phyloP scores from a whole-genome alignment of 257 asterid genomes.

The Forsythia viridissima region DNA sequence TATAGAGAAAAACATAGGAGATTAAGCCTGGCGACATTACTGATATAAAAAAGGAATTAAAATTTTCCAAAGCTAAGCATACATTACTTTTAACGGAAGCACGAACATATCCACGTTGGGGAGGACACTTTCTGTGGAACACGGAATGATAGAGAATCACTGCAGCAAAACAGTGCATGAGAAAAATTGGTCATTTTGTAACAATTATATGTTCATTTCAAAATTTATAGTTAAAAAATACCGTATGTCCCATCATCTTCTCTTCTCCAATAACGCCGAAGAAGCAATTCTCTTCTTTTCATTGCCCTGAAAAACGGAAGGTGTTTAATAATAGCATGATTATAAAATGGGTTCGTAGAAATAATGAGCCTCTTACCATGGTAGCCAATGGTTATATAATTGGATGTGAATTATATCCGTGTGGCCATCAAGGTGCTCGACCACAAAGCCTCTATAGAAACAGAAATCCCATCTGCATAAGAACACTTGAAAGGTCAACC shows the following conservation, averaged over 20 bases:
- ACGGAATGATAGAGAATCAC: slow-evolving; percentile 90
- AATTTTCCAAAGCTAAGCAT: slow-evolving; percentile 41
- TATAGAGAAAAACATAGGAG: neutral
- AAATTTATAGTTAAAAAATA: slow-evolving; percentile 23
- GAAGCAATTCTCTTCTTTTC: slow-evolving; percentile 79
- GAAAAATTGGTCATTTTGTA: neutral
- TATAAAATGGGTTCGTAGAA: slow-evolving; percentile 14
- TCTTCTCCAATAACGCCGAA: slow-evolving; percentile 94
- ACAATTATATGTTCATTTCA: neutral
- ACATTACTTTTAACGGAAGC: slow-evolving; percentile 90
- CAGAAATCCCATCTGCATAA: slow-evolving; percentile 92
- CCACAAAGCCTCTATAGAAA: slow-evolving; percentile 66
- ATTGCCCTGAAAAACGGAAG: slow-evolving; percentile 56
- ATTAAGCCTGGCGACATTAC: neutral
- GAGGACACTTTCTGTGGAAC: slow-evolving; percentile 71
- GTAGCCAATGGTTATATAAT: slow-evolving; percentile 79
- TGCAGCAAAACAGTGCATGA: slow-evolving; percentile 39
- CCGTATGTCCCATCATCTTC: slow-evolving; percentile 97
- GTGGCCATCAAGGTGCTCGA: slow-evolving; percentile 92
- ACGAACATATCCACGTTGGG: slow-evolving; percentile 76
- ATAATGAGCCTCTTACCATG: slow-evolving; percentile 56
- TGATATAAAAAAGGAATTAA: neutral
- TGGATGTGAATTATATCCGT: slow-evolving; percentile 82
- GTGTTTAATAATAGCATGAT: slow-evolving; percentile 21
- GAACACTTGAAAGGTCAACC: slow-evolving; percentile 14